Conservation (phyloP, 192 early-diverging fungal genomes). For the Coemansia aciculifera region DNA sequence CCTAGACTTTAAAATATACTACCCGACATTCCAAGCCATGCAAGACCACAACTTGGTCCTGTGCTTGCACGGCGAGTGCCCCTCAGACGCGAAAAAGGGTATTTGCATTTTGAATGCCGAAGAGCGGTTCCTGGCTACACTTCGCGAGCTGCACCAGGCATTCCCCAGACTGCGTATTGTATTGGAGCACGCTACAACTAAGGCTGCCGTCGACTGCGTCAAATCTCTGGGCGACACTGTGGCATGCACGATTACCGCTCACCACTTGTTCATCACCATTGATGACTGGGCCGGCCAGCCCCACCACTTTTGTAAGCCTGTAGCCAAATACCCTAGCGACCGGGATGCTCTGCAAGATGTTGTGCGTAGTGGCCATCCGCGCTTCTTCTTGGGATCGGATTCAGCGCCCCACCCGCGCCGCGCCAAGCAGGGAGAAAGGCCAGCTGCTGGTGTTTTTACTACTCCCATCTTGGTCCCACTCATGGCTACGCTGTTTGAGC, state of each 20-base stretch:
- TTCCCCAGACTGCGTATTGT: conserved; percentile 96
- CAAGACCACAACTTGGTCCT: conserved; percentile 90
- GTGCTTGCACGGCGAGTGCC: conserved; percentile 95
- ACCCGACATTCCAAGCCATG: conserved; percentile 94
- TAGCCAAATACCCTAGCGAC: conserved; percentile 93
- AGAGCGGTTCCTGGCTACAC: conserved; percentile 83
- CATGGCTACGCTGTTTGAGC: conserved; percentile 86
- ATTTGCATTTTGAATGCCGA: conserved; percentile 97
- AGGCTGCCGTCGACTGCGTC: conserved; percentile 89
- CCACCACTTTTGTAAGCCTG: conserved; percentile 98
- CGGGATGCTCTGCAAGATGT: conserved; percentile 83
- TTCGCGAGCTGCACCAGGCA: conserved; percentile 79
- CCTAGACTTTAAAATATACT: conserved; percentile 69
- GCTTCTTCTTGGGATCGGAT: conserved; percentile 97
- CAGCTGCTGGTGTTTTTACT: conserved; percentile 92
- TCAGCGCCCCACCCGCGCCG: conserved; percentile 91
- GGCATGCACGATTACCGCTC: conserved; percentile 92
- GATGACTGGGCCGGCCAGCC: conserved; percentile 98
- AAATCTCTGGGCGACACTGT: conserved; percentile 90
- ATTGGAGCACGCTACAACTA: conserved; percentile 94
- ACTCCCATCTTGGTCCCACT: conserved; percentile 82
- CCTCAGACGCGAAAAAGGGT: conserved; percentile 78
- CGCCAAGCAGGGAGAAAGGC: conserved; percentile 76
- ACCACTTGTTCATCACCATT: conserved; percentile 86
- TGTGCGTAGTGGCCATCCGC: conserved; percentile 81